Conservation (phyloP, 2,329 filamentous ascomycete species). For the Aureobasidium musti region DNA sequence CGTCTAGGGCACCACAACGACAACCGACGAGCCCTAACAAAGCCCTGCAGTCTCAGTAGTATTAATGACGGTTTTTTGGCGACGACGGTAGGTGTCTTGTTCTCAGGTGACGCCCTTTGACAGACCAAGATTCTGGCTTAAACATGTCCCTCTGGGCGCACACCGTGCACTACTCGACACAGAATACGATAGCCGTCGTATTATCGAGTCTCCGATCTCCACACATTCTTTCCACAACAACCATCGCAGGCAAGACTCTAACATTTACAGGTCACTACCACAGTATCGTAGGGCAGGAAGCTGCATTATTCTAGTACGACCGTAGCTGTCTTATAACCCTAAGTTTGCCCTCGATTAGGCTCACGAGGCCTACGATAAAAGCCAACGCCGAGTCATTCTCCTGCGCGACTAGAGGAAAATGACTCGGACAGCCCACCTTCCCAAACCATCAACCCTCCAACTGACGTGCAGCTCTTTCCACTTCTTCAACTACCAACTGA, state of each 20-base stretch:
- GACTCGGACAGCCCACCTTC: not conserved
- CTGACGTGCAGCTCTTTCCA: conserved; percentile 19
- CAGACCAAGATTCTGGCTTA: not conserved
- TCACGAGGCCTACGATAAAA: not conserved
- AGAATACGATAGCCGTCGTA: no score
- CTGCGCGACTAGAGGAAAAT: not conserved
- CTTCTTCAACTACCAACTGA: not conserved
- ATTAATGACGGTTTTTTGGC: not conserved
- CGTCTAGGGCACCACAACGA: not conserved
- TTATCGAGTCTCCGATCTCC: not conserved
- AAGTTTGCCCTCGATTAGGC: not conserved
- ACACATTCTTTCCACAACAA: not conserved
- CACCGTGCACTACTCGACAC: no score
- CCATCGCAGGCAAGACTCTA: not conserved
- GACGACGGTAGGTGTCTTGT: not conserved
- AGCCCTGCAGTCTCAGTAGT: not conserved
- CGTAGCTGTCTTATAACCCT: not conserved
- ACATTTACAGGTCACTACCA: not conserved
- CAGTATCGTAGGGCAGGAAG: not conserved
- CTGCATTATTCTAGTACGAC: not conserved
- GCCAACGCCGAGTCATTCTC: not conserved
- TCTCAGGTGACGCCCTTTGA: not conserved
- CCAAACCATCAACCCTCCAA: not conserved
- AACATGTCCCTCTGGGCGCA: not conserved
- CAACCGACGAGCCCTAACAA: conserved; percentile 17